Evolutionary conservation across 495 filamentous ascomycete genomes (phyloP).

Genomic region (Elasticomyces elasticus): DNA sequence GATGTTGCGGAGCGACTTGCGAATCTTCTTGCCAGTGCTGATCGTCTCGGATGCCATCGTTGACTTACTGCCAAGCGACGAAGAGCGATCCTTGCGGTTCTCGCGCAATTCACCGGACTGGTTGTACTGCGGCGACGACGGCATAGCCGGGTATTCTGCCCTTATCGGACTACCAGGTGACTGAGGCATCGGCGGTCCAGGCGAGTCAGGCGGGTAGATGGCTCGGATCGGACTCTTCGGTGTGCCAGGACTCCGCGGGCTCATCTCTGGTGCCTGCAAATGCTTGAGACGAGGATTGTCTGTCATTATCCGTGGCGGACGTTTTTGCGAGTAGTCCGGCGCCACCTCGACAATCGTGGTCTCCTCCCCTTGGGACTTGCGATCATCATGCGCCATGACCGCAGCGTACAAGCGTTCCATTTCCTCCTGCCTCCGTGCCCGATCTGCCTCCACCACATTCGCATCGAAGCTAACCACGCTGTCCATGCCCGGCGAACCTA

Average conservation of each 20-base stretch:
- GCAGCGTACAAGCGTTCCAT: slow-evolving; percentile 85
- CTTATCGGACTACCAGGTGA: slow-evolving; percentile 16
- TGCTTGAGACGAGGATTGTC: slow-evolving; percentile 11
- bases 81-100: slow-evolving; percentile 22
- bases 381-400: slow-evolving; percentile 79
- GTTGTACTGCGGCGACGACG: slow-evolving; percentile 5
- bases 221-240: slow-evolving; percentile 24
- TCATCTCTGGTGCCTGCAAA: slow-evolving; percentile 8
- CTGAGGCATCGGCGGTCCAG: slow-evolving; percentile 6
- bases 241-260: slow-evolving; percentile 17
- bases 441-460: slow-evolving; percentile 61
- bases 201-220: slow-evolving; percentile 33
- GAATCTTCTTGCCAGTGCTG: slow-evolving; percentile 19
- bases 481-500: slow-evolving; percentile 26
- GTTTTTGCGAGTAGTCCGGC: slow-evolving; percentile 10
- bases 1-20: slow-evolving; percentile 40
- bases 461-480: slow-evolving; percentile 61
- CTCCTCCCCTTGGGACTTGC: slow-evolving; percentile 34
- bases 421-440: slow-evolving; percentile 60
- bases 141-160: slow-evolving; percentile 7
- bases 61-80: slow-evolving; percentile 29
- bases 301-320: slow-evolving; percentile 15
- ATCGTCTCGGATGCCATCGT: neutral
- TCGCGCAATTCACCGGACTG: neutral
- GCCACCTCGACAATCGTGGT: neutral